Percentiles rank a stretch among this genome's conserved stretches.
Conservation (phyloP, 495 filamentous ascomycete species). For the Tuber indicum region DNA sequence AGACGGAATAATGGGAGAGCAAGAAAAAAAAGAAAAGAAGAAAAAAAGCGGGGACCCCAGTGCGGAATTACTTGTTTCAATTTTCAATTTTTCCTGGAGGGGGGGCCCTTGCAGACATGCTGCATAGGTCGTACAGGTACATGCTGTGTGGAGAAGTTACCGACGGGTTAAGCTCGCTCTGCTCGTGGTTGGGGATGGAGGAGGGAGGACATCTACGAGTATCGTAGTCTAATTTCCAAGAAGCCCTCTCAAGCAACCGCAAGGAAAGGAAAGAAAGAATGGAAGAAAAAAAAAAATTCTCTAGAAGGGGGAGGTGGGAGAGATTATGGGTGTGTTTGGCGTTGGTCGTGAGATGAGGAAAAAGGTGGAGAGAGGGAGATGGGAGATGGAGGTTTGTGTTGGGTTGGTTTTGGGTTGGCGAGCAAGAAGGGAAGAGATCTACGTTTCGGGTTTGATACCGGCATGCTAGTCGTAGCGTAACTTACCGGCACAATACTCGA, state of each 20-base stretch:
- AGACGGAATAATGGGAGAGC: background rate
- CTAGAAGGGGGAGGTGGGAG: background rate
- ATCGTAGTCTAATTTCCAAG: background rate
- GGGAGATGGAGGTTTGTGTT: background rate
- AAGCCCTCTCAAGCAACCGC: background rate
- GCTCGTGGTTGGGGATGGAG: background rate
- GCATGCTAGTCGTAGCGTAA: background rate
- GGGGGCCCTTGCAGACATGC: background rate
- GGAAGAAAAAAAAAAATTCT: background rate
- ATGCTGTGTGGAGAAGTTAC: slow-evolving; percentile 1
- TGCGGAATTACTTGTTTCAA: background rate
- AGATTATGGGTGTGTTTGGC: too few relatives aligned
- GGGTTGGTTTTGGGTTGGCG: background rate
- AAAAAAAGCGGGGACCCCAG: background rate
- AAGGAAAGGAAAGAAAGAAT: background rate
- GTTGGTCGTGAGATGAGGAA: too few relatives aligned
- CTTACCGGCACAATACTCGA: background rate
- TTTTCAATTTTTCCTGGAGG: background rate
- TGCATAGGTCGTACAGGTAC: background rate
- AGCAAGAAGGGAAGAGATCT: background rate
- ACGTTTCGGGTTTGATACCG: background rate
- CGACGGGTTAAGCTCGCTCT: background rate
- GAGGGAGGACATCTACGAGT: background rate
- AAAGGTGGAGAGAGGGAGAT: background rate
- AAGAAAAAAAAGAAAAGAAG: background rate